Evolutionary conservation across 1,139 yeast genomes (phyloP).

Genomic region (Groenewaldozyma sp.): DNA sequence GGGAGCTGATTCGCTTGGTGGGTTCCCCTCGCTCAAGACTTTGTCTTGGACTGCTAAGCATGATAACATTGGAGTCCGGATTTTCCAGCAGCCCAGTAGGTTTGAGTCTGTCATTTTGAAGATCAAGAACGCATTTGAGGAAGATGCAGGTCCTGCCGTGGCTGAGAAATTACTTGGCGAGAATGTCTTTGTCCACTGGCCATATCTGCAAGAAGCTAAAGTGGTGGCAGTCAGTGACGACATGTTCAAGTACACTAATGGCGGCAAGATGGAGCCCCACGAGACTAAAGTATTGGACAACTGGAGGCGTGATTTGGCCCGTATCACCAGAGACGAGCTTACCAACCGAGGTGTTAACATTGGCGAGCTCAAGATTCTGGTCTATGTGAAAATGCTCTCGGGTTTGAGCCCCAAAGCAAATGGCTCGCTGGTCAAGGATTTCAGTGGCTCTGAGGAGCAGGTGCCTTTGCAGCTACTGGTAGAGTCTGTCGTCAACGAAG

Average conservation of each 20-base stretch:
- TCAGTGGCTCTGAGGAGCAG: conserved; percentile 32
- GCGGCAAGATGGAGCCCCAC: conserved; percentile 22
- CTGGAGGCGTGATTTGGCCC: conserved; percentile 30
- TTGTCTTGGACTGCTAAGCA: conserved; percentile 51
- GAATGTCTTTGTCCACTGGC: conserved; percentile 75
- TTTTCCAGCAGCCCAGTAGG: conserved; percentile 79
- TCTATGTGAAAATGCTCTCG: conserved; percentile 63
- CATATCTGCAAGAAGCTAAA: conserved; percentile 74
- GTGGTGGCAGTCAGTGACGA: conserved; percentile 58
- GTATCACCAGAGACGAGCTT: conserved; percentile 33
- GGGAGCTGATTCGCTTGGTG: conserved; percentile 69
- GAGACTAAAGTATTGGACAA: conserved; percentile 35
- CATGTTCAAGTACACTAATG: conserved; percentile 39
- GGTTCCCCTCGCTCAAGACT: conserved; percentile 77
- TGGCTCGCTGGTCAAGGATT: conserved; percentile 70
- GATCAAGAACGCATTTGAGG: conserved; percentile 47
- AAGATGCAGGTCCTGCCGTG: conserved; percentile 38
- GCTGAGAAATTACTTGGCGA: conserved; percentile 52
- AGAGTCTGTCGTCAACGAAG: conserved; percentile 63
- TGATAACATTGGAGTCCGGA: conserved; percentile 54
- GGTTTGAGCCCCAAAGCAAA: conserved; percentile 62
- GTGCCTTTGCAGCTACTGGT: conserved; percentile 77
- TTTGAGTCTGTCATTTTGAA: conserved; percentile 72
- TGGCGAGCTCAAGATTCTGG: conserved; percentile 47
- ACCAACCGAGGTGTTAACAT: conserved; percentile 51